Base-by-base conservation (phyloP, 1,284 basidiomycete species). In the Apiotrichum laibachii region DNA sequence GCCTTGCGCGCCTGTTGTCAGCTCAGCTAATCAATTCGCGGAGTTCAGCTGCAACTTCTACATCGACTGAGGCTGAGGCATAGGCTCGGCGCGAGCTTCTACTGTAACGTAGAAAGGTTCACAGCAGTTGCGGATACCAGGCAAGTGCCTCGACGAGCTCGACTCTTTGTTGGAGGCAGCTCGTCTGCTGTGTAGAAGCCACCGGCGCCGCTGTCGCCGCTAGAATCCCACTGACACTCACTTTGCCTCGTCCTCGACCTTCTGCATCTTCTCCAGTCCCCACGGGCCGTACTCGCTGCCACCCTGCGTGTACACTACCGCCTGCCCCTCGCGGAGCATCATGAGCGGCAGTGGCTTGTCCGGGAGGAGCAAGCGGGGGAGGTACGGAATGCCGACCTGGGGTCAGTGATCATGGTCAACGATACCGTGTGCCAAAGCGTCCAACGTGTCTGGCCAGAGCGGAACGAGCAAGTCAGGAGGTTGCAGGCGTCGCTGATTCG, bases 281-380 rank as follows among this genome's bases (percentile, higher is more conserved):
- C 81, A 82, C 11, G 80, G 76, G 1, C 88, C 91, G 64, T 92
- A 90, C 66, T 88, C 88, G 8, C 88, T 90, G 2, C 88, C 88
- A 13, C 82, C 80, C 70, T 88, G 86, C 57, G 84, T 83, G 68
- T 94, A 95, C 0, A 85, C 86, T 0, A 84, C 83, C 0, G 81
- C 92, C 80, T 85, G 86, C 5, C 91, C 91, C 0, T 85, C 83
- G 19, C 82, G 82, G 1, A 94, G 77, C 89, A 94, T 92, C 66
- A 89, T 85, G 9, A 89, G 70, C 0, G 88, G 82, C 3, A 94
- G 76, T 31, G 83, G 84, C 58, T 80, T 81, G 7, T 85, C 84
- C 1, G 75, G 80, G 26, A 80, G 79, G 0, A 72, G 59, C 16
- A 85, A 84, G 16, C 76, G 59, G 8, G 35, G 55, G 43, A 77